Evolutionary conservation across 352 stramenopile species (phyloP).

Genomic region (Pythium monospermum): DNA sequence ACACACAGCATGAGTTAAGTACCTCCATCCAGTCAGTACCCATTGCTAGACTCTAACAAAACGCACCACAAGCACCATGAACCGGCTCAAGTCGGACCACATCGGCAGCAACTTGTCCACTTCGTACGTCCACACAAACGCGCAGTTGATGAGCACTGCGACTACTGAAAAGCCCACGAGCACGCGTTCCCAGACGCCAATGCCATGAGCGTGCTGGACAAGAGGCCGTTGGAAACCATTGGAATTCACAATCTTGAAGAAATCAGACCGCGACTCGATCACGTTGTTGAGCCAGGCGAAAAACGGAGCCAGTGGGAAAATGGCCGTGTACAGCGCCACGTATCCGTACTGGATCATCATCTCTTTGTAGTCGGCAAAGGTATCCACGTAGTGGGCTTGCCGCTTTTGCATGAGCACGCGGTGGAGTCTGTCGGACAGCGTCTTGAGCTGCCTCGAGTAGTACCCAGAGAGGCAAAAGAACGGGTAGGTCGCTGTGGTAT

Average conservation of each 20-base stretch:
- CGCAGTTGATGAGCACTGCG: constrained; percentile 92
- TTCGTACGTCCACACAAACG: constrained; percentile 84
- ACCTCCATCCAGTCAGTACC: neutral
- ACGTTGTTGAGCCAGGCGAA: constrained; percentile 90
- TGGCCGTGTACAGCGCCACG: constrained; percentile 88
- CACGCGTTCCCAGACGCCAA: constrained; percentile 91
- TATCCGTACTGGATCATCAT: constrained; percentile 92
- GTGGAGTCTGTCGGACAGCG: constrained; percentile 28
- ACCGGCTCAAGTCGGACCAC: constrained; percentile 53
- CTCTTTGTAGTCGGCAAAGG: constrained; percentile 71
- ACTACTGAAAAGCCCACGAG: constrained; percentile 90
- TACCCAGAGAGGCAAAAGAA: constrained; percentile 7
- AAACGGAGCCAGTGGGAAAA: constrained; percentile 88
- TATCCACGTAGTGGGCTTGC: constrained; percentile 57
- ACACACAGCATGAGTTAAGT: neutral
- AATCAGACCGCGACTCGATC: constrained; percentile 88
- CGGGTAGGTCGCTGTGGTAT: no score
- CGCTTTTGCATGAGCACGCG: constrained; percentile 58
- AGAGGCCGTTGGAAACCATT: constrained; percentile 84
- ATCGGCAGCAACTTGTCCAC: constrained; percentile 41
- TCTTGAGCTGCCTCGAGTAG: neutral
- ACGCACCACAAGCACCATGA: constrained; percentile 58
- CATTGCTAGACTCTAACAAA: neutral
- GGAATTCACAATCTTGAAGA: constrained; percentile 89
- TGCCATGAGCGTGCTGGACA: constrained; percentile 86